These are phyloP conservation scores for Collybiopsis luxurians DNA, from an alignment of 768 basidiomycete genomes.

Conservation along the genomic window DNA sequence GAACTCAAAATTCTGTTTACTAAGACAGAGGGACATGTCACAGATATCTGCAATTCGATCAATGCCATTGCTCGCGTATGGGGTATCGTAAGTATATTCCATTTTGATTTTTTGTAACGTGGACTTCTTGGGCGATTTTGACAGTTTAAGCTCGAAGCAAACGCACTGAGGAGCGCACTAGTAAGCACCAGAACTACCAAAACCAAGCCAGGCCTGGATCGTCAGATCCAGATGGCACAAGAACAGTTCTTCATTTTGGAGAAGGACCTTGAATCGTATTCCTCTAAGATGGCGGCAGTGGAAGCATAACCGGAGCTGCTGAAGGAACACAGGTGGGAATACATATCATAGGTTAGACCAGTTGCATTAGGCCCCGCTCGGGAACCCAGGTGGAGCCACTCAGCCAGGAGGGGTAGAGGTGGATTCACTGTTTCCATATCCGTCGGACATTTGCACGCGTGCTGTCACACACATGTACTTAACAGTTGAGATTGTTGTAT, in stretches of 20 bases:
- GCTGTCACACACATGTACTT: too few species aligned
- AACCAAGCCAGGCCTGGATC: neutral
- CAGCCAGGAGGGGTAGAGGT: too few species aligned
- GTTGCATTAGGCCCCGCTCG: too few species aligned
- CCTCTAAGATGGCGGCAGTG: neutral
- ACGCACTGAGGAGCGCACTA: neutral
- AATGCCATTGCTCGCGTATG: neutral
- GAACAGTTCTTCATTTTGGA: neutral
- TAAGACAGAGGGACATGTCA: neutral
- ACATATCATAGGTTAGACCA: too few species aligned
- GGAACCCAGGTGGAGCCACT: too few species aligned
- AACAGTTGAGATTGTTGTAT: too few species aligned
- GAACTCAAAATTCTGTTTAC: neutral
- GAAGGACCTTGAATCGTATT: neutral
- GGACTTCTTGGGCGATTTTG: neutral
- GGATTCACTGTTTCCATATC: too few species aligned
- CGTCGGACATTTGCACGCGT: too few species aligned
- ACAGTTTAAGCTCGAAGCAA: neutral
- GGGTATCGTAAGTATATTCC: neutral
- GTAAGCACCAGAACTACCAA: neutral
- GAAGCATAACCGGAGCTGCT: too few species aligned
- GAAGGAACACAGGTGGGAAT: too few species aligned
- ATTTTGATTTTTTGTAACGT: neutral
- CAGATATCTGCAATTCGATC: neutral
- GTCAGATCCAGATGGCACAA: neutral